Evolutionary conservation across 2,329 filamentous ascomycete species (phyloP).

Genomic region (Boeremia lycopersici): DNA sequence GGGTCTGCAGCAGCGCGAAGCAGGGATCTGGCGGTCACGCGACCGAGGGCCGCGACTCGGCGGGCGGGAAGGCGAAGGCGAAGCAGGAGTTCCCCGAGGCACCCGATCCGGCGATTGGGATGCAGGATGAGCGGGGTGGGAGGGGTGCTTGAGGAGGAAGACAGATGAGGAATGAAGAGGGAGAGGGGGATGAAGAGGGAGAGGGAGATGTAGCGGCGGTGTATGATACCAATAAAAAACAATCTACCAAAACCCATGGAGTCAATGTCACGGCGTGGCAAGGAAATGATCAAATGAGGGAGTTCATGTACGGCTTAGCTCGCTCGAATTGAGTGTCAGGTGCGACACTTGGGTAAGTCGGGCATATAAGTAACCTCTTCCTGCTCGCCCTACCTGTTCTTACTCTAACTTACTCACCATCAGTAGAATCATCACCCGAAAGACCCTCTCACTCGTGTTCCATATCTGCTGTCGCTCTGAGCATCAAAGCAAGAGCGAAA

Average conservation of each 20-base stretch:
- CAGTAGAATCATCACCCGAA: too few relatives aligned
- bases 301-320: too few relatives aligned
- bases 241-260: not conserved
- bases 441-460: too few relatives aligned
- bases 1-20: not conserved
- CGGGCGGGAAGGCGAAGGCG: slow-evolving; percentile 47
- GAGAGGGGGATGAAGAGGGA: not conserved
- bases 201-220: not conserved
- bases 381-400: too few relatives aligned
- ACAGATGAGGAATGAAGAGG: not conserved
- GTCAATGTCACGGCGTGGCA: not conserved
- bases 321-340: too few relatives aligned
- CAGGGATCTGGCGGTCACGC: slow-evolving; percentile 49
- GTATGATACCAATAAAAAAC: not conserved
- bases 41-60: slow-evolving; percentile 47
- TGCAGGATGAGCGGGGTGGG: slow-evolving; percentile 58
- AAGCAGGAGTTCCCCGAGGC: slow-evolving; percentile 57
- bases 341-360: too few relatives aligned
- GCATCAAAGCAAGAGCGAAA: too few relatives aligned
- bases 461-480: too few relatives aligned
- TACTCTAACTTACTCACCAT: too few relatives aligned
- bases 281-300: too few relatives aligned
- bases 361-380: too few relatives aligned
- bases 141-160: slow-evolving; percentile 38
- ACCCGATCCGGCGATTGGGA: slow-evolving; percentile 55